A percentile compares a stretch with the other conserved stretches of the same genome.
These are phyloP conservation scores for Punica granatum DNA, from an alignment of 345 rosid genomes.

Conservation along the genomic window DNA sequence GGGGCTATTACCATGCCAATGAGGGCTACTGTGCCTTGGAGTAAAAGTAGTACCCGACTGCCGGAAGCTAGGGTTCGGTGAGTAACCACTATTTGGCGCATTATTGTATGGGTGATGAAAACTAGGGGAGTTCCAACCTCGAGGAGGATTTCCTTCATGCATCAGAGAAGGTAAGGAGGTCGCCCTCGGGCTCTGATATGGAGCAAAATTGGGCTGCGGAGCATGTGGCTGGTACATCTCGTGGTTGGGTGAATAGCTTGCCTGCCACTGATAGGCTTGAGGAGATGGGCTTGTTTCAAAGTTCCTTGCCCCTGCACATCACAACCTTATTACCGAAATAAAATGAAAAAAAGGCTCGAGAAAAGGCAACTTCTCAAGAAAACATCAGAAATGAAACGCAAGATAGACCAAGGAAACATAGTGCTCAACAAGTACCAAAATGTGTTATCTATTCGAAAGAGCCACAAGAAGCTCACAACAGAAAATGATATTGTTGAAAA, in stretches of 20 bases:
- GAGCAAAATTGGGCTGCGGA: constrained; percentile 22
- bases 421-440: not conserved
- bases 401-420: not conserved
- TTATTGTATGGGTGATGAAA: constrained; percentile 22
- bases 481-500: not conserved
- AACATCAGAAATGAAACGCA: not conserved
- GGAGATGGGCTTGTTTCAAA: constrained; percentile 20
- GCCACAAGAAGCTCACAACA: not conserved
- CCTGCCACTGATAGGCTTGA: constrained; percentile 32
- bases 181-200: constrained; percentile 15
- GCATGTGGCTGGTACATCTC: constrained; percentile 30
- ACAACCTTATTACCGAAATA: not conserved
- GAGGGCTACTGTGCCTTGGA: constrained; percentile 30
- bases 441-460: not conserved
- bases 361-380: too few relatives aligned
- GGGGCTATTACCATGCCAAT: constrained; percentile 24
- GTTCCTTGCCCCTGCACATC: constrained; percentile 34
- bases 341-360: not conserved
- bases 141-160: constrained; percentile 31
- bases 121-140: constrained; percentile 19
- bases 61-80: constrained; percentile 17
- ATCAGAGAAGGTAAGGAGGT: constrained; percentile 33
- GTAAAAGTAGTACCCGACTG: constrained; percentile 23
- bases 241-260: constrained; percentile 23
- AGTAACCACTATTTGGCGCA: not conserved